Evolutionary conservation across 2,329 filamentous ascomycete species (phyloP).

Genomic region (Beauveria sp.): DNA sequence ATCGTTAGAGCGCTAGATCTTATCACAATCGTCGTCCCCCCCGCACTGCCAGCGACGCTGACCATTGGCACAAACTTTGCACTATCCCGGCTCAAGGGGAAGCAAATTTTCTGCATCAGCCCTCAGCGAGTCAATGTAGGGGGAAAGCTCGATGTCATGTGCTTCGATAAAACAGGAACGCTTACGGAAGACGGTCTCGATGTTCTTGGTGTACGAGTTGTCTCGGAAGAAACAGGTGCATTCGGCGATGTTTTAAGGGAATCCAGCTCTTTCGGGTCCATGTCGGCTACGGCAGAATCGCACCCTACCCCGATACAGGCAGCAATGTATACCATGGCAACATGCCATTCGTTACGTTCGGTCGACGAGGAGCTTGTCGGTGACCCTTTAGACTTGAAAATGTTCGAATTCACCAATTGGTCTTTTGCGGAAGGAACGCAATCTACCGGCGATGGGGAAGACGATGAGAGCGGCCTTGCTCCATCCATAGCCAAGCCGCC

Average conservation of each 20-base stretch:
- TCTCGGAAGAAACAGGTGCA: slow-evolving; percentile 50
- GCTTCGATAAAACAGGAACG: slow-evolving; percentile 98
- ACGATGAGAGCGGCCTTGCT: slow-evolving; percentile 66
- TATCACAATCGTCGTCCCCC: slow-evolving; percentile 95
- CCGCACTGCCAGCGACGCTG: slow-evolving; percentile 85
- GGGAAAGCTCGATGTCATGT: slow-evolving; percentile 91
- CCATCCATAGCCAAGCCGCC: slow-evolving; percentile 89
- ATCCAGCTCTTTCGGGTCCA: slow-evolving; percentile 49
- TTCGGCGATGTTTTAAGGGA: slow-evolving; percentile 74
- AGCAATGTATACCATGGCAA: slow-evolving; percentile 90
- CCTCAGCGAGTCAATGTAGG: slow-evolving; percentile 95
- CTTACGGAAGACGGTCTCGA: slow-evolving; percentile 94
- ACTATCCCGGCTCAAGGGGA: slow-evolving; percentile 73
- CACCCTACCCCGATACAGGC: slow-evolving; percentile 39
- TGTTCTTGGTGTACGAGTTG: slow-evolving; percentile 79
- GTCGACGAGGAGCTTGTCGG: slow-evolving; percentile 86
- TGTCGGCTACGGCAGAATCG: slow-evolving; percentile 16
- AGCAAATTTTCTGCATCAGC: slow-evolving; percentile 95
- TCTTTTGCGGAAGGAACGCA: slow-evolving; percentile 82
- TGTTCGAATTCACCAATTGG: slow-evolving; percentile 97
- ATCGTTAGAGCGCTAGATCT: slow-evolving; percentile 86
- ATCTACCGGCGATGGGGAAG: slow-evolving; percentile 52
- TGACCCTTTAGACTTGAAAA: slow-evolving; percentile 91
- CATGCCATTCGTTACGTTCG: slow-evolving; percentile 82
- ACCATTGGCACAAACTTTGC: slow-evolving; percentile 98